Evolutionary conservation across 208 protist species (phyloP), one percentile per base, ranked within the genome.

Genomic region (Novymonas esmeraldas): DNA sequence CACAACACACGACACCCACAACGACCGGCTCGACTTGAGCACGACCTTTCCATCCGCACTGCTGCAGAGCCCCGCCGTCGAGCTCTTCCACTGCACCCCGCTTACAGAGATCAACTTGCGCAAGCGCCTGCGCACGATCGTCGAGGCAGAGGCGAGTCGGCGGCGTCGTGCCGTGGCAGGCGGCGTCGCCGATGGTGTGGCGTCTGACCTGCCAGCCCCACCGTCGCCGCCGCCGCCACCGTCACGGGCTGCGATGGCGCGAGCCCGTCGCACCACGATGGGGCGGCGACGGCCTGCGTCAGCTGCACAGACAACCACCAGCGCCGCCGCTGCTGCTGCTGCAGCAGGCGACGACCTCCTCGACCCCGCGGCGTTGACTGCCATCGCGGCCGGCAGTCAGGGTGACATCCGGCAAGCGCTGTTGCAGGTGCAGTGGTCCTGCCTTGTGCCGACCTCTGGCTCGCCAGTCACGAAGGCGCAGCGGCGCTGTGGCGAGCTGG

Each of bases 1-100:
- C 72, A 96, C 91, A 3, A 86, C 79, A 20, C 91, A 96, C 67
- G 89, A 96, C 70, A 88, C 79, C 24, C 91, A 96, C 67, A 94
- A 78, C 58, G 82, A 88, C 39, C 93, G 93, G 64, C 58, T 92
- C 6, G 87, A 87, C 48, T 46, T 93, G 3, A 31, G 31, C 54
- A 70, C 65, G 14, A 52, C 71, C 9, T 81, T 94, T 57, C 85
- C 89, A 0, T 39, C 50, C 1, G 28, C 64, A 9, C n/a, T 94
- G 33, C 69, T 95, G 20, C 62, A 76, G 28, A 82, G 83, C 61
- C 64, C 45, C 4, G 67, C 44, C 13, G 54, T 90, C 13, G 63
- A 84, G 54, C 55, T 81, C 5, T 96, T 96, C 59, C 78, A 94
- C 51, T 94, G 89, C 72, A 89, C 86, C 6, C 81, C 79, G 24